Conservation (phyloP, 2,329 filamentous ascomycete genomes). For the Trichoderma koningii region DNA sequence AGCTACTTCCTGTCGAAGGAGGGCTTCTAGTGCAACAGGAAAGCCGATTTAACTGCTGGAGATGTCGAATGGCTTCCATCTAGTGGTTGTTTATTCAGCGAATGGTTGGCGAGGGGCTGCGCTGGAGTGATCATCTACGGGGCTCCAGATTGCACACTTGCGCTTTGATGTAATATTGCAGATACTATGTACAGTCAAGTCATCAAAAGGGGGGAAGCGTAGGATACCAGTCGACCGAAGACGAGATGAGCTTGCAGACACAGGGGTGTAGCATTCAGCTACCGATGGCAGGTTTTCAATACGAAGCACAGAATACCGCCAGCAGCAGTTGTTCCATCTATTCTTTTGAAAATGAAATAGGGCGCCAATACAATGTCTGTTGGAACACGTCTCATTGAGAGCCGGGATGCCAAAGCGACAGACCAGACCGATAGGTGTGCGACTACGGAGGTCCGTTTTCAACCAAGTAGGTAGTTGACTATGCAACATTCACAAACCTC, state of each 20-base stretch:
- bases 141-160: not conserved
- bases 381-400: not conserved
- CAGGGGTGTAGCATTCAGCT: not conserved
- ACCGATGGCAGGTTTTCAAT: not conserved
- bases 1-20: conserved; percentile 63
- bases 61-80: no score
- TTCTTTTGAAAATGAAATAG: no score
- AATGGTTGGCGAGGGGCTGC: not conserved
- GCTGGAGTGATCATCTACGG: not conserved
- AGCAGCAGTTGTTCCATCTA: no score
- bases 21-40: conserved; percentile 50
- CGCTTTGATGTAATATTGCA: conserved; percentile 2
- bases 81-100: no score
- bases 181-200: not conserved
- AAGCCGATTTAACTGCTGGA: not conserved
- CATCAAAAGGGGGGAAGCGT: no score
- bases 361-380: no score
- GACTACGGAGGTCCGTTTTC: not conserved
- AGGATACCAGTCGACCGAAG: no score
- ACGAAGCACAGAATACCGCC: not conserved
- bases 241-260: not conserved
- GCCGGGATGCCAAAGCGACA: not conserved
- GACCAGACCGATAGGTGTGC: not conserved
- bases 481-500: not conserved
- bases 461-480: not conserved